Conservation (phyloP, 192 early-diverging fungal genomes). For the Coemansia biformis region DNA sequence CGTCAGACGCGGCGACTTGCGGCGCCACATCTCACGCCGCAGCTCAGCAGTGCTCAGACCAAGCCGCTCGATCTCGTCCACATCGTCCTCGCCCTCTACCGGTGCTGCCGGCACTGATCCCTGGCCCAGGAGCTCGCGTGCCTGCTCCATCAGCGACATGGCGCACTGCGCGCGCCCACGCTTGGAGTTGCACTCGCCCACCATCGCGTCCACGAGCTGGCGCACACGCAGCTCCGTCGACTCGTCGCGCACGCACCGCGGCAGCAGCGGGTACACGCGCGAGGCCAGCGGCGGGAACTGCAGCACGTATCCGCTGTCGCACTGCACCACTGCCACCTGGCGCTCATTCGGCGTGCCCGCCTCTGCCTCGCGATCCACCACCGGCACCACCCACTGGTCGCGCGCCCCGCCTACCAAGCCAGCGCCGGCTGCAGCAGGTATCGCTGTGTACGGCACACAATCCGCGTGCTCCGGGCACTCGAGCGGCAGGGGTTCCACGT, state of each 20-base stretch:
- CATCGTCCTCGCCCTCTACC: no score
- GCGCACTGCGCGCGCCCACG: slow-evolving; percentile 37
- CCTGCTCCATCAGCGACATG: slow-evolving; percentile 27
- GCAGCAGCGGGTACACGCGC: slow-evolving; percentile 19
- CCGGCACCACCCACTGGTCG: slow-evolving; percentile 31
- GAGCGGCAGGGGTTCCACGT: slow-evolving; percentile 23
- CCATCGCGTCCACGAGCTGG: slow-evolving; percentile 34
- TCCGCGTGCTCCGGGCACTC: slow-evolving; percentile 43
- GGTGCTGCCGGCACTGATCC: neutral
- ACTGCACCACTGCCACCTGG: slow-evolving; percentile 25
- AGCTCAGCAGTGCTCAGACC: slow-evolving; percentile 38
- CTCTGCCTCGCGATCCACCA: slow-evolving; percentile 6
- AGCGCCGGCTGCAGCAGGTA: slow-evolving; percentile 9
- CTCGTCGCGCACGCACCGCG: slow-evolving; percentile 38
- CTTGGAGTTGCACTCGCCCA: slow-evolving; percentile 19
- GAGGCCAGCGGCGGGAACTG: slow-evolving; percentile 27
- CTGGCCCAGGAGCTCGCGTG: slow-evolving; percentile 12
- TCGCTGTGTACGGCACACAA: slow-evolving; percentile 28
- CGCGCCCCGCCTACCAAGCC: slow-evolving; percentile 5
- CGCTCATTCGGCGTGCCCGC: slow-evolving; percentile 1
- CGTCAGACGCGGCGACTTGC: slow-evolving; percentile 19
- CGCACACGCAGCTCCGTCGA: slow-evolving; percentile 32
- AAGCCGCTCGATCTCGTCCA: slow-evolving; percentile 42
- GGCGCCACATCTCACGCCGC: slow-evolving; percentile 10
- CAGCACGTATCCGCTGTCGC: slow-evolving; percentile 37